phyloP scores from a whole-genome alignment of 768 basidiomycete species.

The Terana coerulea region DNA sequence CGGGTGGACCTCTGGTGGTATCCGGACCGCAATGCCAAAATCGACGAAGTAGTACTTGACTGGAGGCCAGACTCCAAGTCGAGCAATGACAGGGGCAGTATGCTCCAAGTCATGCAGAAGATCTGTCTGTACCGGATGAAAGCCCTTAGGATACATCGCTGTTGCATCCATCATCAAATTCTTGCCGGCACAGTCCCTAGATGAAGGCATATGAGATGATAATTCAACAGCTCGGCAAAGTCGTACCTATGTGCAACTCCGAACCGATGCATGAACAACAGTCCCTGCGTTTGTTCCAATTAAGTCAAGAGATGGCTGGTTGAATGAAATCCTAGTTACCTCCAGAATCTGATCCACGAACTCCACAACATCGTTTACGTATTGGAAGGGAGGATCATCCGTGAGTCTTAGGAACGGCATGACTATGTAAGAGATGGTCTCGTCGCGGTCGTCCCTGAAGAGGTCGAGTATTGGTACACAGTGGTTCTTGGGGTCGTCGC shows the following conservation, averaged over 20 bases:
- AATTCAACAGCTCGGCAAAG: no score
- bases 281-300: constrained; percentile 13
- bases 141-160: constrained; percentile 13
- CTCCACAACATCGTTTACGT: constrained; percentile 19
- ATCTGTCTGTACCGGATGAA: constrained; percentile 3
- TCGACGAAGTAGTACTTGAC: constrained; percentile 16
- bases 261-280: constrained; percentile 18
- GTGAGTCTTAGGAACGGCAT: constrained; percentile 16
- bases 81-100: not conserved
- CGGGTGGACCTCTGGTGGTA: constrained; percentile 1
- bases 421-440: constrained; percentile 2
- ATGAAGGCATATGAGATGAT: not conserved
- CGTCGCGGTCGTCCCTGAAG: constrained; percentile 11
- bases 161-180: constrained; percentile 15
- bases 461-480: constrained; percentile 20
- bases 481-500: constrained; percentile 19
- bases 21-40: constrained; percentile 12
- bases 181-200: constrained; percentile 1
- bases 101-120: not conserved
- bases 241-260: constrained; percentile 20
- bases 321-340: not conserved
- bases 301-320: not conserved
- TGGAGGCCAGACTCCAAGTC: not conserved
- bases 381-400: constrained; percentile 19
- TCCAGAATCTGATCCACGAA: constrained; percentile 24